Base-by-base conservation (phyloP, 257 asterid genomes). In the Eustoma russellianum region DNA sequence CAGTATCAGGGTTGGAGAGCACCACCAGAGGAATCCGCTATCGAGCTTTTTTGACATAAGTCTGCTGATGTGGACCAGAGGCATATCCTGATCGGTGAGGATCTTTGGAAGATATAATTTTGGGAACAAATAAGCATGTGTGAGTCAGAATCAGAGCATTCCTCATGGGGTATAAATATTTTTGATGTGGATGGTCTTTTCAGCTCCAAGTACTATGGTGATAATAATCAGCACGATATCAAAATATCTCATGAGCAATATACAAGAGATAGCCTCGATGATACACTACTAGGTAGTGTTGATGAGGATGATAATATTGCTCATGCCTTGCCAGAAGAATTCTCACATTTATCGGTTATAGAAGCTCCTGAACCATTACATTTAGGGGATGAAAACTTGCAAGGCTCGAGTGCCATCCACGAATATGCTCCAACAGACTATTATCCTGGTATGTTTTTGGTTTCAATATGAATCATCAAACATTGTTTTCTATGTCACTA, bases 131-230 rank as follows among this genome's bases (percentile, higher is more conserved):
- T 55, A 76, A 60, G 46, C 60, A 83, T 79, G 93, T 72, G 75
- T 41, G 88, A 79, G 64, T 80, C 82, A 13, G 88, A 85, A 63
- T 67, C 88, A 50, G 94, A 88, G 70, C 70, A 83, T 60, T 53
- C 80, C 63, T 61, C 72, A 7, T 86, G 95, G 91, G 70, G 45
- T 48, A 60, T 56, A 48, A 57, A 77, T 60, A 71, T 83, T 53
- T 70, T 91, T 60, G 75, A 80, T 55, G 55, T 80, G 15, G 91
- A 88, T 57, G 71, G 67, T 62, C 69, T 85, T 57, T 85, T 84
- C 76, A 86, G 82, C 62, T 74, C 74, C 70, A 79, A 70, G 73
- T 87, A 85, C 61, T 82, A 88, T 19, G 95, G 93, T 17, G 94
- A 80, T 70, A 57, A 72, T 68, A 72, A 66, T 50, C 90, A 81